Evolutionary conservation across 768 basidiomycete species (phyloP).

Genomic region (Zangia roseola): DNA sequence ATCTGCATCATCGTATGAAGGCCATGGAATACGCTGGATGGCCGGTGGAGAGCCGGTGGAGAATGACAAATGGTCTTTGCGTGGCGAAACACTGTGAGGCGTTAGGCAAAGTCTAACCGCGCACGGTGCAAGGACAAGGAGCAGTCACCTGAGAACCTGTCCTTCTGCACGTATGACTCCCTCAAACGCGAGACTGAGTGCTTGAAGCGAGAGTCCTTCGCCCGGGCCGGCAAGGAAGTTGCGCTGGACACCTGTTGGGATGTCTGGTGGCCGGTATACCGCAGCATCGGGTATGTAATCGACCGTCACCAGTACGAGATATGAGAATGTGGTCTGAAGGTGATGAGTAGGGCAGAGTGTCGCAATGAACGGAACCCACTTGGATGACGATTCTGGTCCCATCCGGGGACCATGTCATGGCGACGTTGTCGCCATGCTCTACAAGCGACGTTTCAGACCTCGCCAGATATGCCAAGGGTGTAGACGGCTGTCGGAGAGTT

Average conservation of each 20-base stretch:
- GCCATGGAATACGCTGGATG: conserved; percentile 86
- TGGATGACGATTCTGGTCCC: conserved; percentile 76
- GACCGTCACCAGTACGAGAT: conserved; percentile 72
- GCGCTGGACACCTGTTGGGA: conserved; percentile 49
- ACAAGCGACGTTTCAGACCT: conserved; percentile 74
- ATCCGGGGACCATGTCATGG: conserved; percentile 82
- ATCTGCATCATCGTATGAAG: conserved; percentile 45
- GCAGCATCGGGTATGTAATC: conserved; percentile 53
- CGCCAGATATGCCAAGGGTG: conserved; percentile 67
- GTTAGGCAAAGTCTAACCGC: not conserved
- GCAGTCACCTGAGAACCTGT: conserved; percentile 58
- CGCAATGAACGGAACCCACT: conserved; percentile 42
- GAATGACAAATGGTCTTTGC: conserved; percentile 66
- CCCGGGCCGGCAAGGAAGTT: conserved; percentile 79
- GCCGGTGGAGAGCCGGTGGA: conserved; percentile 74
- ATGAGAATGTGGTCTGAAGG: conserved; percentile 73
- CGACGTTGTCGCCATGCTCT: conserved; percentile 80
- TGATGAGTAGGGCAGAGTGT: not conserved
- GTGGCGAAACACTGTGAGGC: conserved; percentile 64
- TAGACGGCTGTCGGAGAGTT: conserved; percentile 53
- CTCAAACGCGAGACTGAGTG: conserved; percentile 70
- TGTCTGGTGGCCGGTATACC: conserved; percentile 55
- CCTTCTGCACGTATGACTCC: conserved; percentile 83
- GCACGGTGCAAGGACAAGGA: conserved; percentile 2
- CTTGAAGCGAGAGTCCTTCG: conserved; percentile 69